Evolutionary conservation across 176 grass and related monocot genomes (phyloP).

Genomic region (Aegilops umbellulata): DNA sequence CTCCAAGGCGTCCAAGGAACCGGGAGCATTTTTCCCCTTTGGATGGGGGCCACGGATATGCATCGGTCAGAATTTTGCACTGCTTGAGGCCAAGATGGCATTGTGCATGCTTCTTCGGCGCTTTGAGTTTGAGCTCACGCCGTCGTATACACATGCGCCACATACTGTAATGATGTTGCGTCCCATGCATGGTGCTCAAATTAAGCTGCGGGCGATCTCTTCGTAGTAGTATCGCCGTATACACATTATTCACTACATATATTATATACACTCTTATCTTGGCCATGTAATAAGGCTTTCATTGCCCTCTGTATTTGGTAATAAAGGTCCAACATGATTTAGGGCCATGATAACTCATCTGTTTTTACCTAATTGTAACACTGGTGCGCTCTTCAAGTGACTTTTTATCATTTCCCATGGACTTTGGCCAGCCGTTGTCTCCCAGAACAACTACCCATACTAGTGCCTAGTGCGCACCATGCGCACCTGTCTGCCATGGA

Average conservation of each 20-base stretch:
- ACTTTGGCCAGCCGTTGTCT: too few relatives aligned
- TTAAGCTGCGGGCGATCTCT: background rate
- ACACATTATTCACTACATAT: background rate
- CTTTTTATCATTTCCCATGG: too few relatives aligned
- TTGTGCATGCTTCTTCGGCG: background rate
- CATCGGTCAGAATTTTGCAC: background rate
- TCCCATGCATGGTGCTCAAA: constrained; percentile 7
- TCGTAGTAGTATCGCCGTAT: background rate
- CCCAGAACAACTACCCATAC: too few relatives aligned
- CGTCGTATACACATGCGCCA: background rate
- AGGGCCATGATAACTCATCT: background rate
- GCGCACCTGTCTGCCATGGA: too few relatives aligned
- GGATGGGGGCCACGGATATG: background rate
- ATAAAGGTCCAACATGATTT: background rate
- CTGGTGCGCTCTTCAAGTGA: too few relatives aligned
- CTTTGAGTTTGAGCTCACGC: background rate
- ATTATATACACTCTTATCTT: background rate
- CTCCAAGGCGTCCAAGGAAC: background rate
- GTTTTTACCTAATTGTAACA: background rate
- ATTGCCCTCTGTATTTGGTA: background rate
- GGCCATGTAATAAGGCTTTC: background rate
- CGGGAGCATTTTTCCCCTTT: background rate
- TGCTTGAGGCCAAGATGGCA: background rate
- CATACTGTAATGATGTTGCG: background rate
- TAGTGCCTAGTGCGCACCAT: too few relatives aligned